Base-by-base conservation (phyloP, 2,329 filamentous ascomycete genomes). In the Raffaelea deltoideospora region DNA sequence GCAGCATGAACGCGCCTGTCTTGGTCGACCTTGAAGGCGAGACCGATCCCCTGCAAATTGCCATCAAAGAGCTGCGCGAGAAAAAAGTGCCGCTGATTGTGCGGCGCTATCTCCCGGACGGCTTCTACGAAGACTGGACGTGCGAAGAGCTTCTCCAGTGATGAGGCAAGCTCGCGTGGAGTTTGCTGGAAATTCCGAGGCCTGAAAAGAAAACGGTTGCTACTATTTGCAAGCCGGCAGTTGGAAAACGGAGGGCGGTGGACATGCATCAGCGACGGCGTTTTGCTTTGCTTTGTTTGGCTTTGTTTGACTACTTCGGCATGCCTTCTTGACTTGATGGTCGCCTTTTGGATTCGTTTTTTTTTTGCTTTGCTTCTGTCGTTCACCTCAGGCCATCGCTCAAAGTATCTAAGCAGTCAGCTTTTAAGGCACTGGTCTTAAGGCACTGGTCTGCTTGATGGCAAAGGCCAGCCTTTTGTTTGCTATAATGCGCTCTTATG, bases 41-140 rank as follows among this genome's bases (percentile, higher is more conserved):
- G 67, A 96, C 90, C 35, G 90, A 98, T 63, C 90, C 90, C 31
- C 67, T 98, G 38, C 86, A 95, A 60, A 96, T 98, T 54, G 90
- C 90, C 19, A 82, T 95, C 58, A 96, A 96, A 64, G 90, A 98
- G 63, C 67, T 98, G 56, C 76, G 84, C 45, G 87, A 96, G 65
- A 96, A 96, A 73, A 98, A 98, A 72, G 94, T 98, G 38, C 90
- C 90, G 19, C 62, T 98, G 42, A 90, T 98, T 39, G 83, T 98
- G 45, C 76, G 90, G 56, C 76, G 90, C 53, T 98, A 96, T 63
- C 72, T 98, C 55, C 90, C 90, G 18, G 90, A 98, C 63, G 90
- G 90, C 65, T 94, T 75, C 64, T 96, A 96, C 60, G 90, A 98
- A 69, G 90, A 98, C 59, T 98, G 90, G 90, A 93, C 87, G 26